Evolutionary conservation across 169 alveolate genomes (phyloP).

Genomic region (Eimeria acervulina): DNA sequence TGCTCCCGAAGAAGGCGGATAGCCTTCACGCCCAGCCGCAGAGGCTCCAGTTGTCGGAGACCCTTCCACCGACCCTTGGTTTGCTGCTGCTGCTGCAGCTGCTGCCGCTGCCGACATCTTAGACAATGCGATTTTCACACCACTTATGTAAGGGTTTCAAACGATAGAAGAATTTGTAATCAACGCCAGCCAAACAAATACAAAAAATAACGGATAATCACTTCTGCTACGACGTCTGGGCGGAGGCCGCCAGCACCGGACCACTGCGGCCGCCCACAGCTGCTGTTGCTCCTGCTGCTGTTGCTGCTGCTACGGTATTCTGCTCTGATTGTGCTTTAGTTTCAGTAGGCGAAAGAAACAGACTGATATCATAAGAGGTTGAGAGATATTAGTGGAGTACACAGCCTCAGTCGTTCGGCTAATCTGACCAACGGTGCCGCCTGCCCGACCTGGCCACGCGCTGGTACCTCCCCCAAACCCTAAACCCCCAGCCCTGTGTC

Average conservation of each 20-base stretch:
- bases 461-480: background rate
- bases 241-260: conserved; percentile 79
- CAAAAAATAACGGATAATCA: background rate
- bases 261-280: conserved; percentile 78
- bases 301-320: conserved; percentile 2
- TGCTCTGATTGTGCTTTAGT: background rate
- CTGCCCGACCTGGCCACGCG: background rate
- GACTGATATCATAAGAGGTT: background rate
- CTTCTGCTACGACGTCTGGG: background rate
- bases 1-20: conserved; percentile 44
- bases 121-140: conserved; percentile 35
- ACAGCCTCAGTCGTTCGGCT: background rate
- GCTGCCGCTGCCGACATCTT: conserved; percentile 47
- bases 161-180: conserved; percentile 39
- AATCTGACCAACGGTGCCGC: background rate
- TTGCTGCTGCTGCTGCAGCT: conserved; percentile 71
- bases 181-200: background rate
- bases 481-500: background rate
- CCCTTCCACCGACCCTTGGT: conserved; percentile 71
- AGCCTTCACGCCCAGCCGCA: conserved; percentile 62
- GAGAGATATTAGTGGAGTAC: background rate
- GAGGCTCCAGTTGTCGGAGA: conserved; percentile 43
- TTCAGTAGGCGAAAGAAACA: background rate
- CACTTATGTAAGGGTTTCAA: conserved; percentile 22
- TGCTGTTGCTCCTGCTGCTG: conserved; percentile 6